Percentiles rank a stretch among this genome's conserved stretches.
Evolutionary conservation across 805 yeast species (phyloP).

Genomic region (Maudiozyma barnettii): DNA sequence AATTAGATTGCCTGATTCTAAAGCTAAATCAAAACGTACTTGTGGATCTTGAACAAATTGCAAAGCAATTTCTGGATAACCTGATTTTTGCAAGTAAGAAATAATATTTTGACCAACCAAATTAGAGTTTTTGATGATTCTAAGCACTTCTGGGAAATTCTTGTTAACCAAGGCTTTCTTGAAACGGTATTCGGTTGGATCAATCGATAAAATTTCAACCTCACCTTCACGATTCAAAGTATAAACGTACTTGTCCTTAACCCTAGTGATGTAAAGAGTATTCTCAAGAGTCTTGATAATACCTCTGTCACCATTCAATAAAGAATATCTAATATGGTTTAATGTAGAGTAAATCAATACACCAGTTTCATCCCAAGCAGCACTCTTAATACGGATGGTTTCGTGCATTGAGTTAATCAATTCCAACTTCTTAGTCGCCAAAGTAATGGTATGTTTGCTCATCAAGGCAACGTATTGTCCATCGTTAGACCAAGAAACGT

Average conservation of each 20-base stretch:
- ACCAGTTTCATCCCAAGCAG: slow-evolving; percentile 93
- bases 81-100: slow-evolving; percentile 87
- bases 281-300: slow-evolving; percentile 86
- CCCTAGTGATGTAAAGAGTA: slow-evolving; percentile 73
- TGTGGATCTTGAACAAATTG: slow-evolving; percentile 96
- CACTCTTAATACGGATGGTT: slow-evolving; percentile 92
- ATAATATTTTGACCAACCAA: slow-evolving; percentile 96
- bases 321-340: slow-evolving; percentile 88
- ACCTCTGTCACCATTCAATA: slow-evolving; percentile 91
- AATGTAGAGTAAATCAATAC: slow-evolving; percentile 88
- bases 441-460: slow-evolving; percentile 85
- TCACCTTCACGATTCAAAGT: slow-evolving; percentile 80
- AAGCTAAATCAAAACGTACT: slow-evolving; percentile 88
- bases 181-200: slow-evolving; percentile 95
- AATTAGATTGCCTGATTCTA: slow-evolving; percentile 82
- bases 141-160: slow-evolving; percentile 83
- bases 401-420: slow-evolving; percentile 81
- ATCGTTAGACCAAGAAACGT: slow-evolving; percentile 80
- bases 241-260: slow-evolving; percentile 59
- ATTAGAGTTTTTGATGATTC: slow-evolving; percentile 79
- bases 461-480: slow-evolving; percentile 80
- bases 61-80: slow-evolving; percentile 94
- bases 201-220: slow-evolving; percentile 69
- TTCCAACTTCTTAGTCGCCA: slow-evolving; percentile 73
- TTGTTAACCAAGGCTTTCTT: slow-evolving; percentile 84